A percentile compares a stretch with the other conserved stretches of the same genome.
phyloP scores from a whole-genome alignment of 306 rosid species.

The Medicago ruthenica region DNA sequence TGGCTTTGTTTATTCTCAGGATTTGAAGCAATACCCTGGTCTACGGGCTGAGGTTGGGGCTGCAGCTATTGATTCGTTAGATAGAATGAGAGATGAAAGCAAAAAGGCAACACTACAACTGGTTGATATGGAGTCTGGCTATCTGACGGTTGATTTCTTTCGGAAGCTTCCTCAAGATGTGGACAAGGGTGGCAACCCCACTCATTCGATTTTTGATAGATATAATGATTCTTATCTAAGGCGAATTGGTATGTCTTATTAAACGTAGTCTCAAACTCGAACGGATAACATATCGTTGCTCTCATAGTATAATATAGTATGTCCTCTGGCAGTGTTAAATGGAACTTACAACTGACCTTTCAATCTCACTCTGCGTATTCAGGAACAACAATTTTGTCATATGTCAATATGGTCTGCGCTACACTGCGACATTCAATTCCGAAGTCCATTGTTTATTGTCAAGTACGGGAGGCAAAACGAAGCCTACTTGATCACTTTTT shows the following conservation, averaged over 20 bases:
- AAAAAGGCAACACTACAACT: constrained; percentile 85
- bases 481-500: constrained; percentile 86
- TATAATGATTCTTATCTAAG: constrained; percentile 88
- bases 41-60: constrained; percentile 84
- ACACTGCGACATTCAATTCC: constrained; percentile 88
- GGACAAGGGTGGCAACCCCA: constrained; percentile 98
- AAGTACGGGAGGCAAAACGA: constrained; percentile 95
- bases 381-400: constrained; percentile 86
- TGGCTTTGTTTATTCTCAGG: constrained; percentile 59
- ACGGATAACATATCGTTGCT: constrained; percentile 32
- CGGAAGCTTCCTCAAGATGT: constrained; percentile 94
- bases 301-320: background rate
- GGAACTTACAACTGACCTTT: background rate
- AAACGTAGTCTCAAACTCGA: constrained; percentile 16
- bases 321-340: background rate
- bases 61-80: constrained; percentile 83
- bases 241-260: constrained; percentile 68
- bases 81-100: constrained; percentile 92
- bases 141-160: constrained; percentile 93
- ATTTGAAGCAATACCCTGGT: constrained; percentile 90
- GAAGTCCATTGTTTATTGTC: constrained; percentile 85
- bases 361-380: constrained; percentile 34
- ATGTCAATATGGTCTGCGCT: constrained; percentile 88
- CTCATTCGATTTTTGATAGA: constrained; percentile 94
- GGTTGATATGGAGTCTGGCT: constrained; percentile 92